These are phyloP conservation scores for Cyclotella kingstonii DNA, from an alignment of 108 stramenopile genomes.

Conservation along the genomic window DNA sequence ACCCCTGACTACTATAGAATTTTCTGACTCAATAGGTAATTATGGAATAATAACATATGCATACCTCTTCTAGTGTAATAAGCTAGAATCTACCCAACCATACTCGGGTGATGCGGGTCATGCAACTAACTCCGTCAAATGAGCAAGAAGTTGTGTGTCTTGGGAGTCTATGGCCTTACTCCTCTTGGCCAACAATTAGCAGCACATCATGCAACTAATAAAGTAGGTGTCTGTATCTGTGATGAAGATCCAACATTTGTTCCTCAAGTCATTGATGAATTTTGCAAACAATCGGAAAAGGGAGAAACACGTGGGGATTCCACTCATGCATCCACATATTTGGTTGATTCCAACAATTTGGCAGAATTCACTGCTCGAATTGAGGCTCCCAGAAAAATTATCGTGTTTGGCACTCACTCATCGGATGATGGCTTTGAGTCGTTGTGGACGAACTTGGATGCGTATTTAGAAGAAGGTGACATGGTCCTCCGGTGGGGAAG, in stretches of 20 bases:
- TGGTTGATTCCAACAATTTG: constrained; percentile 10
- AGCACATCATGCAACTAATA: constrained; percentile 30
- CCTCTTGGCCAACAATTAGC: constrained; percentile 30
- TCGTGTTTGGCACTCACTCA: constrained; percentile 29
- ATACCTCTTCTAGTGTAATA: no score
- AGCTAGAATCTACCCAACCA: background rate
- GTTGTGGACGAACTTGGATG: constrained; percentile 18
- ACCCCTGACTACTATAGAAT: no score
- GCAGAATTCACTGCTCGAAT: constrained; percentile 19
- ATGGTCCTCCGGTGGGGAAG: constrained; percentile 38
- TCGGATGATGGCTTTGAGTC: constrained; percentile 21
- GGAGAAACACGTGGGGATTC: background rate
- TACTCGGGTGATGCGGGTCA: background rate
- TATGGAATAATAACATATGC: no score
- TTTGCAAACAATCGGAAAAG: constrained; percentile 4
- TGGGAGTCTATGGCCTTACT: constrained; percentile 36
- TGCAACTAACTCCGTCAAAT: constrained; percentile 1
- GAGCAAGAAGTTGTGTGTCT: constrained; percentile 26
- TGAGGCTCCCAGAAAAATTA: constrained; percentile 20
- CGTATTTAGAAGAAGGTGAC: constrained; percentile 19
- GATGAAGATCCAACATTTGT: constrained; percentile 31
- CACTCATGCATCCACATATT: constrained; percentile 18
- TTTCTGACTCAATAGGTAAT: no score
- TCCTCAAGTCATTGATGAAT: constrained; percentile 31
- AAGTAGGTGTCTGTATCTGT: constrained; percentile 21